A percentile compares a stretch with the other conserved stretches of the same genome.
These are phyloP conservation scores for Cudoniella acicularis DNA, from an alignment of 495 filamentous ascomycete species.

Conservation along the genomic window DNA sequence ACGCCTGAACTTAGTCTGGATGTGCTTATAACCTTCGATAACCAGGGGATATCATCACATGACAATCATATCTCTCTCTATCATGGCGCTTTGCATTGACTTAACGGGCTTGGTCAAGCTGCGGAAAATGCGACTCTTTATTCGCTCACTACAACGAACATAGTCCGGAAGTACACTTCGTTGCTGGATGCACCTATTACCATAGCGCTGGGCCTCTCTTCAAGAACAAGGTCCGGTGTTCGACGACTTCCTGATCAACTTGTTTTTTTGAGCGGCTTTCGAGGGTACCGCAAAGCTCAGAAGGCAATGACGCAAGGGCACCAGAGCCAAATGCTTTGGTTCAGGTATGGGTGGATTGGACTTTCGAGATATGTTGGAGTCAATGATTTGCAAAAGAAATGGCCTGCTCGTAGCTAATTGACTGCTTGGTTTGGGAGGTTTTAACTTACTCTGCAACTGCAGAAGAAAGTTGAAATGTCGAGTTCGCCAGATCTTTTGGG, in stretches of 20 bases:
- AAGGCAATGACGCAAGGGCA: conserved; percentile 80
- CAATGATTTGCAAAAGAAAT: conserved; percentile 64
- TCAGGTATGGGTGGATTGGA: conserved; percentile 88
- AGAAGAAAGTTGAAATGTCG: no score
- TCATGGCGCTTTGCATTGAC: conserved; percentile 66
- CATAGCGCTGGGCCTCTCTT: conserved; percentile 34
- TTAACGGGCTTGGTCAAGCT: neutral
- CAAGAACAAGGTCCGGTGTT: neutral
- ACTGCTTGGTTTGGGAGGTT: no score
- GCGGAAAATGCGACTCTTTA: conserved; percentile 54
- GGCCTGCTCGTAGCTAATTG: neutral
- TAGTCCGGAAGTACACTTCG: conserved; percentile 72
- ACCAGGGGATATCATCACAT: conserved; percentile 70
- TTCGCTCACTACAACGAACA: conserved; percentile 63
- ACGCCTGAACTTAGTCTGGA: conserved; percentile 61
- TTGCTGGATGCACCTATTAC: conserved; percentile 70
- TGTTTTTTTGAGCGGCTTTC: conserved; percentile 63
- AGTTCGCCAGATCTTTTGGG: no score
- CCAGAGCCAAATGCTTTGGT: conserved; percentile 95
- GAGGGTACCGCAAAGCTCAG: conserved; percentile 61
- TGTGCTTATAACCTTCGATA: conserved; percentile 81
- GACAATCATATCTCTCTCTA: conserved; percentile 85
- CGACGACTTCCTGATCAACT: conserved; percentile 36
- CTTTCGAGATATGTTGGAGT: conserved; percentile 88
- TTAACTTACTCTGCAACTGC: no score